phyloP scores from a whole-genome alignment of 129 eudicot genomes.

The Gnaphalium uliginosum region DNA sequence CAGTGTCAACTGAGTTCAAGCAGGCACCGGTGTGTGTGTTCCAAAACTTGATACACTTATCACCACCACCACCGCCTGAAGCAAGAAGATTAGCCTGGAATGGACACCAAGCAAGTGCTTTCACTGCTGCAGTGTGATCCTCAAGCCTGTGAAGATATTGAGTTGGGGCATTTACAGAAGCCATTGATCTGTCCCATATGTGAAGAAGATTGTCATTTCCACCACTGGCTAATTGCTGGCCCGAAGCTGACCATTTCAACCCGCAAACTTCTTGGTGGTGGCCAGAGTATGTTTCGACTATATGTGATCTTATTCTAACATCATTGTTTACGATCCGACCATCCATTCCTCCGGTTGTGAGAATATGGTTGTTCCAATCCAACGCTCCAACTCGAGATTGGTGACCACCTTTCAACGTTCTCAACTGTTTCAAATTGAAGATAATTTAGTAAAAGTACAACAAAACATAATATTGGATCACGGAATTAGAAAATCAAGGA shows the following conservation, averaged over 20 bases:
- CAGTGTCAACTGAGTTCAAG: conserved; percentile 85
- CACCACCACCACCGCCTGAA: conserved; percentile 92
- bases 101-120: conserved; percentile 98
- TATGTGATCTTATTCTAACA: conserved; percentile 61
- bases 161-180: conserved; percentile 57
- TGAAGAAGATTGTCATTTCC: conserved; percentile 95
- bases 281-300: conserved; percentile 72
- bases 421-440: conserved; percentile 46
- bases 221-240: conserved; percentile 89
- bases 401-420: conserved; percentile 82
- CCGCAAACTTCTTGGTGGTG: conserved; percentile 95
- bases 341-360: conserved; percentile 96
- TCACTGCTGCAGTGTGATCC: conserved; percentile 93
- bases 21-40: conserved; percentile 93
- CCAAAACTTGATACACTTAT: conserved; percentile 84
- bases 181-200: conserved; percentile 82
- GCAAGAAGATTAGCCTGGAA: conserved; percentile 83
- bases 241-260: conserved; percentile 88
- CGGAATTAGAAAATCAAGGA: neutral
- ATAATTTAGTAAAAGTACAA: neutral
- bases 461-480: neutral
- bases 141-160: conserved; percentile 87
- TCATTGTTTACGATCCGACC: conserved; percentile 85
- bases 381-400: conserved; percentile 71
- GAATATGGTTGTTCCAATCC: conserved; percentile 88